Percentiles rank a stretch among this genome's conserved stretches.
These are phyloP conservation scores for Leccinum longicurvipes DNA, from an alignment of 768 basidiomycete species.

Conservation along the genomic window DNA sequence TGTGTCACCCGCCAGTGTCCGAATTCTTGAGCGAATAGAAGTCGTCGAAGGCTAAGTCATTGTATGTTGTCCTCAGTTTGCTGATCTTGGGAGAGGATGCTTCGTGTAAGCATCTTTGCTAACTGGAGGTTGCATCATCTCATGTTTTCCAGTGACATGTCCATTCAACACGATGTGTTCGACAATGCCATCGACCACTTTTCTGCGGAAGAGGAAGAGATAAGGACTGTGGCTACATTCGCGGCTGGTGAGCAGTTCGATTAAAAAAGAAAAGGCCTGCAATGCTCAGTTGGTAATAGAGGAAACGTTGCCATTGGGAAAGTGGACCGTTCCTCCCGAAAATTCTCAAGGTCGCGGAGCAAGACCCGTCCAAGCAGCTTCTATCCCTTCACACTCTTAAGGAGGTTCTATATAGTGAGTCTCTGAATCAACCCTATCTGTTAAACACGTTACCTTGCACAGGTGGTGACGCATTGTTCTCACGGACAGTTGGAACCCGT, in stretches of 20 bases:
- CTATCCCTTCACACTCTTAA: slow-evolving; percentile 90
- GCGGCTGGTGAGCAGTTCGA: slow-evolving; percentile 69
- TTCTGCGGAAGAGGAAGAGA: slow-evolving; percentile 75
- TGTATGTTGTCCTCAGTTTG: slow-evolving; percentile 75
- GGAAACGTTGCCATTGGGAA: slow-evolving; percentile 97
- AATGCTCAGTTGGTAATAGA: slow-evolving; percentile 26
- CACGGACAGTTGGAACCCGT: slow-evolving; percentile 80
- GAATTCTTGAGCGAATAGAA: slow-evolving; percentile 35
- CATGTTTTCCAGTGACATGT: slow-evolving; percentile 69
- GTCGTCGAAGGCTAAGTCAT: slow-evolving; percentile 59
- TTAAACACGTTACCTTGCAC: neutral
- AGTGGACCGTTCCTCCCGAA: slow-evolving; percentile 78
- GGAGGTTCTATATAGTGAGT: slow-evolving; percentile 51
- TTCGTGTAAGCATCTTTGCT: slow-evolving; percentile 54
- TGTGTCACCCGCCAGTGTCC: neutral
- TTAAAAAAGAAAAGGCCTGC: neutral
- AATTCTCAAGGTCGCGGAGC: slow-evolving; percentile 76
- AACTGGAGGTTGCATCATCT: neutral
- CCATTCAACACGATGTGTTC: slow-evolving; percentile 77
- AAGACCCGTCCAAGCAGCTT: slow-evolving; percentile 73
- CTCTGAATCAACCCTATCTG: neutral
- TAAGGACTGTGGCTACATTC: slow-evolving; percentile 89
- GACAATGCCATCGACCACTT: slow-evolving; percentile 70
- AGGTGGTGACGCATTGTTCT: slow-evolving; percentile 92
- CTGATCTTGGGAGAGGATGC: slow-evolving; percentile 92